Evolutionary conservation across 352 stramenopile species (phyloP).

Genomic region (Phytophthora citricola): DNA sequence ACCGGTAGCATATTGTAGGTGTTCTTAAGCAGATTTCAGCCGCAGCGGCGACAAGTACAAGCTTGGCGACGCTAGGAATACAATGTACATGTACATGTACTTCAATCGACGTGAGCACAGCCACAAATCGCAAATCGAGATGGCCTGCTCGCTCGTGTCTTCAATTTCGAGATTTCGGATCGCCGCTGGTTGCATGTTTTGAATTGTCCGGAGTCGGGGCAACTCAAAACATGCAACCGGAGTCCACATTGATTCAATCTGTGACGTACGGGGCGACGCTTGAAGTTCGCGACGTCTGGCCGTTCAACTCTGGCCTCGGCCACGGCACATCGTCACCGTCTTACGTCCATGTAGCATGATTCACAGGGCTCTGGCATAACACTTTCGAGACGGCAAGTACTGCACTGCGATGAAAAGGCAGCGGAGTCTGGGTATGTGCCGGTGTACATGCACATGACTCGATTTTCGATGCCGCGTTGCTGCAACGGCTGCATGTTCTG

Average conservation of each 20-base stretch:
- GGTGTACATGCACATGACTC: too few species aligned
- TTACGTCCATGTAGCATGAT: not conserved
- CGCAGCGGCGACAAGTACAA: not conserved
- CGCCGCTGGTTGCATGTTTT: not conserved
- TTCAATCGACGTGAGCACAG: constrained; percentile 12
- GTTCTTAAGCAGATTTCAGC: not conserved
- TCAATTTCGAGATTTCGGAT: constrained; percentile 18
- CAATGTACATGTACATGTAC: not conserved
- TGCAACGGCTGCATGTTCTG: too few species aligned
- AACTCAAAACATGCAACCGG: too few species aligned
- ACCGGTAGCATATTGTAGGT: not conserved
- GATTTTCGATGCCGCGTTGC: too few species aligned
- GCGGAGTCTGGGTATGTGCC: too few species aligned
- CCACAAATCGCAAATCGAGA: constrained; percentile 18
- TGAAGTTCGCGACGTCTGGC: constrained; percentile 8
- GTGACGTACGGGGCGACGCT: not conserved
- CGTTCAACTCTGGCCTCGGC: not conserved
- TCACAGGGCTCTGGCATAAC: not conserved
- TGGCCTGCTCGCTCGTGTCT: not conserved
- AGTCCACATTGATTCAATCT: too few species aligned
- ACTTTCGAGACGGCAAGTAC: not conserved
- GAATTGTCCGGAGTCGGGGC: not conserved
- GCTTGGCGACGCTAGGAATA: not conserved
- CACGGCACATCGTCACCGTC: constrained; percentile 6
- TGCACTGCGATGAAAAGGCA: not conserved